Conservation (phyloP, 495 filamentous ascomycete species). For the Podospora conica region DNA sequence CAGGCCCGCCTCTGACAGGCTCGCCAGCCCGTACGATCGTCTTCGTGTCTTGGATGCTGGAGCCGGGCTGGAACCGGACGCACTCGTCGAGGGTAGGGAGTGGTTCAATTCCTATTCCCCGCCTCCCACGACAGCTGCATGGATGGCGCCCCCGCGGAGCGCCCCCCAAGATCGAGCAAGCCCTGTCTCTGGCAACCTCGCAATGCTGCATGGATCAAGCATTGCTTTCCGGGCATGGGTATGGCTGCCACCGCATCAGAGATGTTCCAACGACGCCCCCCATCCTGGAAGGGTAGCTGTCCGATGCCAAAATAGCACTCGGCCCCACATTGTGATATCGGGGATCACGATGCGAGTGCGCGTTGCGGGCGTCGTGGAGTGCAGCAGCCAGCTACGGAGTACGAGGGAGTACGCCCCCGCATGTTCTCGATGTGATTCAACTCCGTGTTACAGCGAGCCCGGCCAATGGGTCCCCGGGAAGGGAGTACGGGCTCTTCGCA, state of each 20-base stretch:
- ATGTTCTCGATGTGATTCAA: constrained; percentile 8
- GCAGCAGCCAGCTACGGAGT: neutral
- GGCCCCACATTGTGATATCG: constrained; percentile 7
- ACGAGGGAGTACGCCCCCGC: constrained; percentile 3
- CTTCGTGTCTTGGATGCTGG: neutral
- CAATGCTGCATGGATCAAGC: neutral
- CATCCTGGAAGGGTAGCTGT: neutral
- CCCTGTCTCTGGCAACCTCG: neutral
- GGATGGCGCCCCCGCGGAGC: constrained; percentile 10
- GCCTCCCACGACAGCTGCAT: constrained; percentile 6
- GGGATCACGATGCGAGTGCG: neutral
- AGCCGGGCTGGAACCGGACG: neutral
- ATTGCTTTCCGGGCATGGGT: neutral
- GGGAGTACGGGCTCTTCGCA: neutral
- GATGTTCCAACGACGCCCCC: neutral
- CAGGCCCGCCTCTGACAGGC: constrained; percentile 5
- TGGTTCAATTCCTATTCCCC: constrained; percentile 1
- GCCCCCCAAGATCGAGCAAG: constrained; percentile 6
- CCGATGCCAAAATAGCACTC: neutral
- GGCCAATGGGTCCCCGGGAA: constrained; percentile 5
- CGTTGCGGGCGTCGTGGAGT: constrained; percentile 5
- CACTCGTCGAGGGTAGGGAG: neutral
- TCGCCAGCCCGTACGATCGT: constrained; percentile 2
- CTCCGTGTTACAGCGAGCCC: constrained; percentile 1
- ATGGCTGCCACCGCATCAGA: neutral